Base-by-base conservation (phyloP, 768 basidiomycete species). In the Termitomyces sp. region DNA sequence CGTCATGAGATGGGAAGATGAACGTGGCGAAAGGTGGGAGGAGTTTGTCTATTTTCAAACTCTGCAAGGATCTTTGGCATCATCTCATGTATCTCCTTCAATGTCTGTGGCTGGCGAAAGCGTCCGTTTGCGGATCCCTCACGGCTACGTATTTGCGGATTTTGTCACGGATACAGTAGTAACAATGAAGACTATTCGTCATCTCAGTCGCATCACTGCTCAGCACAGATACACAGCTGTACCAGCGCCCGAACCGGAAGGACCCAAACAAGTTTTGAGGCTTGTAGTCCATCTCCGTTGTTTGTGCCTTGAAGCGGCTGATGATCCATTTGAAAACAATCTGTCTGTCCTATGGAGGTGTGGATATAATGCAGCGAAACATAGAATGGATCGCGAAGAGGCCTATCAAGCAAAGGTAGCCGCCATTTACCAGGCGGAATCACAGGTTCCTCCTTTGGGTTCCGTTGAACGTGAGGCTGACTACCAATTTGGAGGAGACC, bases 261-360 rank as follows among this genome's bases (percentile, higher is more conserved):
- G 74, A 3, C 83, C 94, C 0, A 97, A 93, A 70, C 63, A 67
- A 0, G 71, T 94, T 2, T 92, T 92, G 0, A 76, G 78, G 54
- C 66, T 95, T 46, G 72, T 73, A 0, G 66, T 96, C 46, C 73
- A 68, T 10, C 69, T 94, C 50, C 76, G 78, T n/a, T 76, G 76
- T 44, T 64, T 96, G 34, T 84, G 83, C 48, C 64, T 92, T 9
- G 94, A 97, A 69, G 86, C 86, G 26, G 83, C 85, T 24, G 95
- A 98, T 68, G 90, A 94, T 63, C 82, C 86, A 1, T 84, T 97
- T 56, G 95, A 98, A 70, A 79, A 82, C 16, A 82, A 78, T 58
- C 71, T 97, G 20, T 88, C 84, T 36, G 75, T 88, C 9, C 89
- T 92, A 31, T 90, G 83, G 78, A 77, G 82, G 58, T 80, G 84